Evolutionary conservation across 1,139 yeast genomes (phyloP).

Genomic region (Magnusiomyces suaveolens): DNA sequence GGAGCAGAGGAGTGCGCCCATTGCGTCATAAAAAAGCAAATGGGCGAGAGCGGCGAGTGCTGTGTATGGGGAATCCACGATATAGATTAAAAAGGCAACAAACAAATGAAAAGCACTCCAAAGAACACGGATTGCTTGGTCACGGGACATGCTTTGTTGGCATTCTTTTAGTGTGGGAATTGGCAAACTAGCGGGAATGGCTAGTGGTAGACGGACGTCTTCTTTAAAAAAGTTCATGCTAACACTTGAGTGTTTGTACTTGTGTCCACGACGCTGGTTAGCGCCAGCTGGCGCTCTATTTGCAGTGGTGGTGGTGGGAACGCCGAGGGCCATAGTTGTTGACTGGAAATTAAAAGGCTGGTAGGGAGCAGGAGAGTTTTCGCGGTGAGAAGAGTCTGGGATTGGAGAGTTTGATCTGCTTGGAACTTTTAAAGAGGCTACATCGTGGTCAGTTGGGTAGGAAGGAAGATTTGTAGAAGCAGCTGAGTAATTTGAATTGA

Average conservation of each 20-base stretch:
- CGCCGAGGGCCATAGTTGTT: constrained; percentile 24
- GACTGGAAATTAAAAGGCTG: constrained; percentile 34
- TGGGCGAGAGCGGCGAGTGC: constrained; percentile 78
- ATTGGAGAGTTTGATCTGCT: not conserved
- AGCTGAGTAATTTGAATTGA: constrained; percentile 11
- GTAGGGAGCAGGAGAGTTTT: not conserved
- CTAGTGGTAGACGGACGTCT: constrained; percentile 62
- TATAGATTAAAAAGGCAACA: constrained; percentile 47
- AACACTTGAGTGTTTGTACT: constrained; percentile 93
- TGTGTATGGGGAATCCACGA: constrained; percentile 46
- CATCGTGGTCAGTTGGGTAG: not conserved
- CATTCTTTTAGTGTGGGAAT: constrained; percentile 67
- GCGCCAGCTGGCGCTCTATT: constrained; percentile 19
- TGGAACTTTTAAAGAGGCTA: not conserved
- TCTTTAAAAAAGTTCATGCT: constrained; percentile 94
- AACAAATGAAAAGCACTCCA: constrained; percentile 64
- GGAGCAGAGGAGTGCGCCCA: constrained; percentile 64
- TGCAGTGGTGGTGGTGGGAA: constrained; percentile 30
- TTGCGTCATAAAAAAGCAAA: constrained; percentile 73
- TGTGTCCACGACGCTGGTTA: constrained; percentile 78
- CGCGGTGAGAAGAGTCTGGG: not conserved
- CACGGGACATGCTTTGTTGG: constrained; percentile 41
- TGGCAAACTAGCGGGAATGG: constrained; percentile 70
- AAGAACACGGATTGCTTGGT: constrained; percentile 47
- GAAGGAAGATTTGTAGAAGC: constrained; percentile 11